Base-by-base conservation (phyloP, 441 rosid species). In the Pelargonium citronellum region DNA sequence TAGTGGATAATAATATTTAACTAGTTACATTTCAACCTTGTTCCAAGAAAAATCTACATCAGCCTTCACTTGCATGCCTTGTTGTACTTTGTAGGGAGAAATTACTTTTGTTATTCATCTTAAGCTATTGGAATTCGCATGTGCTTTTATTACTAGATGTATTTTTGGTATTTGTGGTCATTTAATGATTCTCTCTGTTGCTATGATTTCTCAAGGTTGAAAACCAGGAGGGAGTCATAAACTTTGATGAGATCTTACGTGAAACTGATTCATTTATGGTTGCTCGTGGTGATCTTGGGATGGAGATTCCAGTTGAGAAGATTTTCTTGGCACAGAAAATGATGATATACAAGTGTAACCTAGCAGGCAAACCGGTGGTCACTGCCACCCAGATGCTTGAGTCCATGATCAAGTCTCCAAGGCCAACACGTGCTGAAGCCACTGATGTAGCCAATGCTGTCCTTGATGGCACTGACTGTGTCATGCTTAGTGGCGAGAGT, bases 331-430 rank as follows among this genome's bases (percentile, higher is more conserved):
- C 98, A 6, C 98, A 94, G 84, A 94, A 94, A 72, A 92, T 91
- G 43, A 94, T 94, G 98, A 86, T 94, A 73, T 88, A 89, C 89
- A 94, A 94, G 78, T 90, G 95, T 73, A 94, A 91, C 80, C 86
- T 88, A 75, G 91, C 87, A 69, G 98, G 98, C 13, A 94, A 94
- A 60, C 97, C 98, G 0, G 98, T 94, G 67, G 98, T 94, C 44
- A 91, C 98, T 17, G 98, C 98, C 3, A 94, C 98, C 64, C 98
- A 94, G 80, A 94, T 94, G 98, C 80, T 94, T 72, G 98, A 94
- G 76, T 94, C 97, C 61, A 94, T 94, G 98, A 94, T 91, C 79
- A 94, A 94, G 75, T 90, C 97, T 43, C 98, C 98, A 1, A 82
- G 97, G 13, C 98, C 98, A 63, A 94, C 97, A 24, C 84, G 98